phyloP scores from a whole-genome alignment of 805 yeast genomes.

The Blastobotrys muscicola region DNA sequence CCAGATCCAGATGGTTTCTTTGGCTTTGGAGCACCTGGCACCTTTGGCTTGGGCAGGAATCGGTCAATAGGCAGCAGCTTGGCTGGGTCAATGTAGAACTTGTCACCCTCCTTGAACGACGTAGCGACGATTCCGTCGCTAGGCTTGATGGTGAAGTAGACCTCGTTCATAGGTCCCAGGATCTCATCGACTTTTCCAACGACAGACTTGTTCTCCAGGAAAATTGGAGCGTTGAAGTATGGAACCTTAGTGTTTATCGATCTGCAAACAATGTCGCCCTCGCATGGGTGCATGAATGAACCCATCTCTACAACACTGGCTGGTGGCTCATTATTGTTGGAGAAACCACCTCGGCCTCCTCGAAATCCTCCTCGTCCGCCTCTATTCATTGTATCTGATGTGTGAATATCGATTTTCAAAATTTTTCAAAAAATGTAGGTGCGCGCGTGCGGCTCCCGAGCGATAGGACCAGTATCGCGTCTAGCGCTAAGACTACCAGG shows the following conservation, averaged over 20 bases:
- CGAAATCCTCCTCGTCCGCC: constrained; percentile 58
- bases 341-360: constrained; percentile 59
- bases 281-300: constrained; percentile 80
- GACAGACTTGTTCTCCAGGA: constrained; percentile 88
- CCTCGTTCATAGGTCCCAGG: constrained; percentile 94
- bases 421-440: neutral
- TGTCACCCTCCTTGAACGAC: constrained; percentile 92
- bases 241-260: constrained; percentile 92
- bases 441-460: too few species aligned
- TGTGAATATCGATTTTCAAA: neutral
- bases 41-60: constrained; percentile 93
- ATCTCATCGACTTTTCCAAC: constrained; percentile 98
- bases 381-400: constrained; percentile 44
- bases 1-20: constrained; percentile 43
- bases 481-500: too few species aligned
- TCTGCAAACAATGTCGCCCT: constrained; percentile 94
- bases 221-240: constrained; percentile 97
- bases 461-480: too few species aligned
- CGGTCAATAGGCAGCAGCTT: constrained; percentile 92
- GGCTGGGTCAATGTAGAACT: constrained; percentile 91
- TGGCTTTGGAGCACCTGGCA: constrained; percentile 71
- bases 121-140: constrained; percentile 92
- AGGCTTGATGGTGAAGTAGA: constrained; percentile 94
- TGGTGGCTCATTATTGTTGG: constrained; percentile 89
- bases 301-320: constrained; percentile 96